phyloP scores from a whole-genome alignment of 1,139 yeast species.

The Yamadazyma dendronema region DNA sequence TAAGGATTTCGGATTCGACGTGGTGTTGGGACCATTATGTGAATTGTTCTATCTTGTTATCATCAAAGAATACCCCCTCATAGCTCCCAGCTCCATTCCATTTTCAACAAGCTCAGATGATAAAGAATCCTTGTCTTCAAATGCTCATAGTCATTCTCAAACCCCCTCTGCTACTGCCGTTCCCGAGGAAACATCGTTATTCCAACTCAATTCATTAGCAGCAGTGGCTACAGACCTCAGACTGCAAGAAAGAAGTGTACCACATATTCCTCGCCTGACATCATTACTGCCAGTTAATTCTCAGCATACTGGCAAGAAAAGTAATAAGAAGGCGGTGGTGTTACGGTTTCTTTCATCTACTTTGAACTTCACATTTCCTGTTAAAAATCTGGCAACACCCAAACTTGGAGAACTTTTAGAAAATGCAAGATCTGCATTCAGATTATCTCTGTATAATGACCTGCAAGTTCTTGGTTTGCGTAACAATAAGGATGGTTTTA shows the following conservation, averaged over 20 bases:
- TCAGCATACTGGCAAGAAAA: background rate
- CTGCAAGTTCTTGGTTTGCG: conserved; percentile 21
- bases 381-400: conserved; percentile 64
- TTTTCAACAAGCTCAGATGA: conserved; percentile 16
- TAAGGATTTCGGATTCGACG: conserved; percentile 78
- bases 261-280: conserved; percentile 4
- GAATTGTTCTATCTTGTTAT: conserved; percentile 65
- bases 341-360: conserved; percentile 41
- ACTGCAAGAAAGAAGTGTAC: background rate
- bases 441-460: conserved; percentile 28
- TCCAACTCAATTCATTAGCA: conserved; percentile 33
- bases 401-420: conserved; percentile 64
- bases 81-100: conserved; percentile 41
- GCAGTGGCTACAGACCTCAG: conserved; percentile 38
- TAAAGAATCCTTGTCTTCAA: too few relatives aligned
- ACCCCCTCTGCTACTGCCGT: background rate
- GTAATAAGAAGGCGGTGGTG: conserved; percentile 25
- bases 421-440: conserved; percentile 69
- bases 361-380: conserved; percentile 61
- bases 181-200: conserved; percentile 11
- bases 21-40: conserved; percentile 57
- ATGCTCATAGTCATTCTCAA: too few relatives aligned
- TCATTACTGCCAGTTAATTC: background rate
- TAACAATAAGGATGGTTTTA: conserved; percentile 20
- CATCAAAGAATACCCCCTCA: conserved; percentile 63